Evolutionary conservation across 345 rosid species (phyloP).

Genomic region (Melaleuca quinquenervia): DNA sequence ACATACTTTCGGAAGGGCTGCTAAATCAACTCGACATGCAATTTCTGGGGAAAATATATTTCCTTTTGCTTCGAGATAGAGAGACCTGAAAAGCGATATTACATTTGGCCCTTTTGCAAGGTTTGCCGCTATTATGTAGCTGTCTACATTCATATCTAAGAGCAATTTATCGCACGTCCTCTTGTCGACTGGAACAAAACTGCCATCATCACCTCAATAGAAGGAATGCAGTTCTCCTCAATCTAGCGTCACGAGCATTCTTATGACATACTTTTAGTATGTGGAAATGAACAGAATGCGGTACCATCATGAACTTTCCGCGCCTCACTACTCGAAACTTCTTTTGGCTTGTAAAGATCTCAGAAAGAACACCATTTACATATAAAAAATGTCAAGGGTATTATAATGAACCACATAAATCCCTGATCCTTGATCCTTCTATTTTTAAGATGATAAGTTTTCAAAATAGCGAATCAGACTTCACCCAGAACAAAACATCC

Average conservation of each 20-base stretch:
- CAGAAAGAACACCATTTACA: neutral
- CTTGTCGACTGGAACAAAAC: neutral
- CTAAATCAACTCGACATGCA: neutral
- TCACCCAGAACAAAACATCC: neutral
- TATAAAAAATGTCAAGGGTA: neutral
- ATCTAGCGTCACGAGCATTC: neutral
- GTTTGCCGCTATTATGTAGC: neutral
- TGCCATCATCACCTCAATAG: neutral
- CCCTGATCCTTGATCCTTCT: neutral
- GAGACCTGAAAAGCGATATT: neutral
- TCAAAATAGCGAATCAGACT: neutral
- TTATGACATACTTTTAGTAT: neutral
- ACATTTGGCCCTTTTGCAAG: neutral
- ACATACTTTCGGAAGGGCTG: neutral
- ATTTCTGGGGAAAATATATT: neutral
- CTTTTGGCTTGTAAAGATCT: neutral
- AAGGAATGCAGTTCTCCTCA: neutral
- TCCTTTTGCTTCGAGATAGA: neutral
- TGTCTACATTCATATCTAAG: neutral
- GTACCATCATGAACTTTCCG: neutral
- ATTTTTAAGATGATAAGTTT: neutral
- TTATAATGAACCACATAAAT: neutral
- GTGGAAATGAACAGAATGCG: neutral
- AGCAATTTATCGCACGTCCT: neutral
- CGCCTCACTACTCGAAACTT: neutral